Base-by-base conservation (phyloP, 345 rosid species). In the Ceriops tagal region DNA sequence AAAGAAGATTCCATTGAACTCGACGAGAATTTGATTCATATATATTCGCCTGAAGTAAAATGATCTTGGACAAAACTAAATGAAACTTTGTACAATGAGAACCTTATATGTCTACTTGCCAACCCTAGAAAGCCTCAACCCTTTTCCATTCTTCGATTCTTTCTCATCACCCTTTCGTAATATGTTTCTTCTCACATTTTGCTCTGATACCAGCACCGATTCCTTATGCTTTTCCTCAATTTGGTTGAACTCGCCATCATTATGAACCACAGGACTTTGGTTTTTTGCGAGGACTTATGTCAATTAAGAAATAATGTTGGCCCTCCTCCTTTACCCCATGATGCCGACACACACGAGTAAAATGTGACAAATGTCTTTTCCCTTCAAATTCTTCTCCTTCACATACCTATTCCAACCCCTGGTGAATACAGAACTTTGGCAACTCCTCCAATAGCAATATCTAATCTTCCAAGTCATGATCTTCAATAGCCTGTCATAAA, bases 101-200 rank as follows among this genome's bases (percentile, higher is more conserved):
- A 43, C 18, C 49, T 18, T 13, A 43, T 13, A 3, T 13, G 16
- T 13, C 49, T 15, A 2, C 49, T 0, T 43, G 18, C 18, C 15
- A 0, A 80, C 83, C 46, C 92, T 90, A 61, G 86, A 86, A 60
- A 88, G 79, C 78, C 65, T 81, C 69, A 84, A 74, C 22, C 86
- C 81, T 67, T 73, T 71, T 5, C 52, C 69, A 24, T 27, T 60
- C 32, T 67, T 64, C 5, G 34, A 9, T 22, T 10, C 47, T 16
- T 37, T 61, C 20, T 26, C 79, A 53, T 64, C 79, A 58, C 62
- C 56, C 43, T 61, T 51, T 0, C 69, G 60, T 32, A 59, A 10
- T 59, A 62, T 66, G 71, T 21, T 46, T 51, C 67, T 43, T 43
- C 49, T 62, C 55, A 58, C 62, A 46, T 32, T 32, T 66, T 43